These are phyloP conservation scores for Prunus mume DNA, from an alignment of 306 rosid genomes.

Conservation along the genomic window DNA sequence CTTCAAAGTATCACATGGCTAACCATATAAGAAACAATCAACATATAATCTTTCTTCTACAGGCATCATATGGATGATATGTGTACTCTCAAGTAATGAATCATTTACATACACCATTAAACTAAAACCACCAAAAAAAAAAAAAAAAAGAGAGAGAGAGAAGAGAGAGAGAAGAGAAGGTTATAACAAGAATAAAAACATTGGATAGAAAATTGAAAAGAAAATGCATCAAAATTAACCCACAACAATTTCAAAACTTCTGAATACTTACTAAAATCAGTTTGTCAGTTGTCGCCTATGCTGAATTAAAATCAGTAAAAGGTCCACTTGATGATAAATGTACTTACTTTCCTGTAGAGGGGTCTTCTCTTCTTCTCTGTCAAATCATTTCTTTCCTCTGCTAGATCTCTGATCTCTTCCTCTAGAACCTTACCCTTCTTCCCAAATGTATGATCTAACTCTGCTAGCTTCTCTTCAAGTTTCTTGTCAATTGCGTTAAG, in stretches of 20 bases:
- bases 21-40: not conserved
- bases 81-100: not conserved
- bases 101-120: no score
- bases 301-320: not conserved
- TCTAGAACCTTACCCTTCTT: constrained; percentile 87
- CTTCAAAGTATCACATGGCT: not conserved
- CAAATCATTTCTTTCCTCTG: constrained; percentile 90
- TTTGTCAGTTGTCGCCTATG: not conserved
- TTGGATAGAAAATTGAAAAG: not conserved
- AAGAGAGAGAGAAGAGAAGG: no score
- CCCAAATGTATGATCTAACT: constrained; percentile 86
- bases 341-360: constrained; percentile 69
- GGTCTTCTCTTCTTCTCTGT: constrained; percentile 86
- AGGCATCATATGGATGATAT: not conserved
- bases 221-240: not conserved
- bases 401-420: constrained; percentile 90
- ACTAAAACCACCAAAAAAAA: no score
- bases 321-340: constrained; percentile 1
- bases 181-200: not conserved
- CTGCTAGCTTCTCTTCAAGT: constrained; percentile 85
- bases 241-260: not conserved
- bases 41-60: not conserved
- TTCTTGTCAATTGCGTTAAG: constrained; percentile 78
- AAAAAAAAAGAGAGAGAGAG: no score
- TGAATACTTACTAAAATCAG: not conserved